Evolutionary conservation across 2,329 filamentous ascomycete species (phyloP).

Genomic region (Bipolaris zeicola): DNA sequence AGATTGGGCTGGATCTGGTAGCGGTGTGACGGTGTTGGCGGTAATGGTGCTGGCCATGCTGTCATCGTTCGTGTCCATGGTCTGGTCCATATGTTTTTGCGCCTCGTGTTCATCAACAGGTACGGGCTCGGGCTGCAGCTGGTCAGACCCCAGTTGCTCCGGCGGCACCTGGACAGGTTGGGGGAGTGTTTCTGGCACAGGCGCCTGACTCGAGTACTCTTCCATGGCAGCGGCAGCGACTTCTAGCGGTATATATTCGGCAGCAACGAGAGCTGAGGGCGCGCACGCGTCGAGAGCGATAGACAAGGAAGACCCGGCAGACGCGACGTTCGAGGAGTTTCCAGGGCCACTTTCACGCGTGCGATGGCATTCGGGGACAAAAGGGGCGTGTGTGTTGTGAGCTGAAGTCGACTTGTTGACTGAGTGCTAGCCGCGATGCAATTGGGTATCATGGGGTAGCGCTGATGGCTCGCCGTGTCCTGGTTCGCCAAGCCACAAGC

Average conservation of each 20-base stretch:
- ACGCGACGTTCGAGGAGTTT: background rate
- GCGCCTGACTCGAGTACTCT: slow-evolving; percentile 18
- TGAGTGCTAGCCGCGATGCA: slow-evolving; percentile 23
- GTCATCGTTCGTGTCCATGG: slow-evolving; percentile 51
- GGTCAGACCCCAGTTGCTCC: slow-evolving; percentile 33
- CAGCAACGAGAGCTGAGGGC: slow-evolving; percentile 32
- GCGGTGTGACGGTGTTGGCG: slow-evolving; percentile 45
- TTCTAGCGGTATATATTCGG: slow-evolving; percentile 10
- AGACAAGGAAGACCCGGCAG: background rate
- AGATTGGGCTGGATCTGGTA: slow-evolving; percentile 47
- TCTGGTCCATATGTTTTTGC: slow-evolving; percentile 43
- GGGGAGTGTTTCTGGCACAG: slow-evolving; percentile 14
- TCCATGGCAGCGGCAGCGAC: slow-evolving; percentile 1
- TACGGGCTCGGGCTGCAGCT: slow-evolving; percentile 5
- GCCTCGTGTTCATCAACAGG: slow-evolving; percentile 26
- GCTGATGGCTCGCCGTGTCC: slow-evolving; percentile 3
- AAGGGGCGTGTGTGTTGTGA: slow-evolving; percentile 1
- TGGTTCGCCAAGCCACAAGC: slow-evolving; percentile 1
- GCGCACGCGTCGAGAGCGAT: slow-evolving; percentile 36
- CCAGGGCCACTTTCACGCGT: background rate
- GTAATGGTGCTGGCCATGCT: slow-evolving; percentile 56
- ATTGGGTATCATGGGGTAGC: slow-evolving; percentile 13
- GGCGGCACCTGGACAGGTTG: slow-evolving; percentile 28
- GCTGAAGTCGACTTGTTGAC: slow-evolving; percentile 17
- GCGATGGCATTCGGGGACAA: background rate